These are phyloP conservation scores for Euphorbia pulcherrima DNA, from an alignment of 345 rosid species.

Conservation along the genomic window DNA sequence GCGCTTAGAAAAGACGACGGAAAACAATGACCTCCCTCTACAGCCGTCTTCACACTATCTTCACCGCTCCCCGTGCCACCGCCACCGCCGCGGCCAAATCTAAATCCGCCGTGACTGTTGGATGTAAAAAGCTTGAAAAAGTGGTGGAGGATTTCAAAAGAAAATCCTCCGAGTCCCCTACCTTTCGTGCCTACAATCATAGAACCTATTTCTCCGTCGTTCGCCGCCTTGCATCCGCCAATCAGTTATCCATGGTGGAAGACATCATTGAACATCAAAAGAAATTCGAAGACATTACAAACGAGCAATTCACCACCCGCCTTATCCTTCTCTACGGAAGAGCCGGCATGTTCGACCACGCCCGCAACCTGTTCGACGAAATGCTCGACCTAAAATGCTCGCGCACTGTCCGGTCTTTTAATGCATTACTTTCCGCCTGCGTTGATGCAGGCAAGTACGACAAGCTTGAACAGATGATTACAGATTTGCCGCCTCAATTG, in stretches of 20 bases:
- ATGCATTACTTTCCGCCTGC: slow-evolving; percentile 54
- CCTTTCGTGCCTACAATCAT: slow-evolving; percentile 13
- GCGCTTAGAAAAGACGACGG: background rate
- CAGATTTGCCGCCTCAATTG: slow-evolving; percentile 43
- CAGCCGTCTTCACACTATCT: background rate
- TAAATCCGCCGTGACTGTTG: background rate
- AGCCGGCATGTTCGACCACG: slow-evolving; percentile 59
- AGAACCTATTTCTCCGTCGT: slow-evolving; percentile 9
- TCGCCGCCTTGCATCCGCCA: slow-evolving; percentile 33
- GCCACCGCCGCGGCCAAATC: background rate
- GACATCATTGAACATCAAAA: slow-evolving; percentile 71
- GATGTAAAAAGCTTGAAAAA: slow-evolving; percentile 1
- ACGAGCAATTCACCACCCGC: slow-evolving; percentile 54
- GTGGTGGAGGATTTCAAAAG: slow-evolving; percentile 18
- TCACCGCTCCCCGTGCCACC: background rate
- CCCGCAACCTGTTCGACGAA: slow-evolving; percentile 72
- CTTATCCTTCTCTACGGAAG: slow-evolving; percentile 46
- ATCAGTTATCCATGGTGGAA: slow-evolving; percentile 42
- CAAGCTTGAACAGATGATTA: slow-evolving; percentile 35
- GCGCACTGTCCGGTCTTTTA: slow-evolving; percentile 59
- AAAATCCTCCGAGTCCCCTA: slow-evolving; percentile 7
- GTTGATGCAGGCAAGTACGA: slow-evolving; percentile 50
- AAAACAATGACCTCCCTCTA: background rate
- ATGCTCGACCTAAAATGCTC: slow-evolving; percentile 52
- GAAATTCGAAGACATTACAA: slow-evolving; percentile 47